Evolutionary conservation across 1,284 basidiomycete genomes (phyloP), one percentile per base, ranked within the genome.

Genomic region (Leccinum solheimii): DNA sequence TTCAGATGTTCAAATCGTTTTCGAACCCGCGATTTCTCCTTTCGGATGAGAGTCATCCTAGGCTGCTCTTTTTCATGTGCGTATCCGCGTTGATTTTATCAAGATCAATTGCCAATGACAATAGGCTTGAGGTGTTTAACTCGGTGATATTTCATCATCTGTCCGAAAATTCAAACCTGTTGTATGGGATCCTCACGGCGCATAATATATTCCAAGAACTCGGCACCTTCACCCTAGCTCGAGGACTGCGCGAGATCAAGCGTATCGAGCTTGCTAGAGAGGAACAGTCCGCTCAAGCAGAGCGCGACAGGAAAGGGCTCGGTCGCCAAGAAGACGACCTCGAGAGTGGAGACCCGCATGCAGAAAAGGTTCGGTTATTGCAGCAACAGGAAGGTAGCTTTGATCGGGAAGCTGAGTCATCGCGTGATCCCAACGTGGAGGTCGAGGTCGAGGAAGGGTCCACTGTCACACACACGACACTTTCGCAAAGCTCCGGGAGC

Each of bases 41-140:
- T 30, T 89, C 93, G 1, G 95, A 98, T 66, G 95, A 98, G 76
- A 93, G 94, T 6, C 92, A 98, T 73, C 97, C 97, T 3, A 80
- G 96, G 56, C 78, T 98, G 26, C 80, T 97, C 32, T 98, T 92
- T 77, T 97, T 97, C 77, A 87, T 95, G 88, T 92, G 63, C 66
- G 80, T 69, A 34, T 23, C 26, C 34, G n/a, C 6, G 48, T 6
- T 58, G 27, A 19, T 56, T 16, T 56, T 55, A 16, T 51, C 38
- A 34, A 10, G 40, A 38, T n/a, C 56, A 27, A 48, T 56, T 53
- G n/a, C 26, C 48, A 34, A 61, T 56, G 64, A 61, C 49, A 56
- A 19, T 67, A 94, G 92, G 83, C 82, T 98, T 50, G 96, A 98
- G 74, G 86, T 90, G 5, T 94, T 98, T 80, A 97, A 95, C 74